A percentile compares a stretch with the other conserved stretches of the same genome.
Conservation (phyloP, 345 rosid genomes). For the Salix arbutifolia region DNA sequence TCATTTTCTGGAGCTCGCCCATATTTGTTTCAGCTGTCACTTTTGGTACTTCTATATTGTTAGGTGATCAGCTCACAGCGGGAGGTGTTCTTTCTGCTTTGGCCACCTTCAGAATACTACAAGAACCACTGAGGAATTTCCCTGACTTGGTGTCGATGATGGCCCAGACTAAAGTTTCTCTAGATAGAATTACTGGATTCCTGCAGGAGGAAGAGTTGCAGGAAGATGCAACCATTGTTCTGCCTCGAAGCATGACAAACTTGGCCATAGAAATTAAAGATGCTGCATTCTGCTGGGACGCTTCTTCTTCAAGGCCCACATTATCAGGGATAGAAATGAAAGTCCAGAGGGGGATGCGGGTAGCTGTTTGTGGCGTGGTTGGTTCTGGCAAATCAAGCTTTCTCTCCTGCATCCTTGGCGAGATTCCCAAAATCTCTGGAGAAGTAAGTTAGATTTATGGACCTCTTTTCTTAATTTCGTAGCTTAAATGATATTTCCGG, state of each 20-base stretch:
- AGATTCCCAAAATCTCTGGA: slow-evolving; percentile 91
- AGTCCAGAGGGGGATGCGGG: slow-evolving; percentile 92
- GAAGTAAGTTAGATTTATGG: slow-evolving; percentile 62
- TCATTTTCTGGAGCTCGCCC: slow-evolving; percentile 99
- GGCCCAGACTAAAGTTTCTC: slow-evolving; percentile 97
- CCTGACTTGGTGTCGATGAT: slow-evolving; percentile 99
- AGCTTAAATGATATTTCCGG: slow-evolving; percentile 5
- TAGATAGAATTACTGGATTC: slow-evolving; percentile 95
- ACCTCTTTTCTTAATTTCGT: slow-evolving; percentile 13
- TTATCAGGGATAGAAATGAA: slow-evolving; percentile 72
- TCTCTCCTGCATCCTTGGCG: slow-evolving; percentile 97
- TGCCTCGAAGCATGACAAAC: slow-evolving; percentile 67
- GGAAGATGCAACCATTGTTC: slow-evolving; percentile 80
- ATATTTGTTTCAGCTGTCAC: slow-evolving; percentile 96
- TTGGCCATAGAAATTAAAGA: slow-evolving; percentile 73
- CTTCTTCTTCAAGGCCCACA: slow-evolving; percentile 61
- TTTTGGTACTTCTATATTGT: slow-evolving; percentile 80
- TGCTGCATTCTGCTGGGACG: slow-evolving; percentile 88
- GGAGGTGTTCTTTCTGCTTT: slow-evolving; percentile 98
- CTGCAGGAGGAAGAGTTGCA: slow-evolving; percentile 92
- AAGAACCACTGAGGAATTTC: slow-evolving; percentile 98
- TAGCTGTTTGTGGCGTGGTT: slow-evolving; percentile 98
- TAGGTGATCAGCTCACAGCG: slow-evolving; percentile 87
- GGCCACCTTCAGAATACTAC: slow-evolving; percentile 98
- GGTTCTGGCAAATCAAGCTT: slow-evolving; percentile 98